A percentile compares a stretch with the other conserved stretches of the same genome.
Evolutionary conservation across 768 basidiomycete genomes (phyloP).

Genomic region (Calocybe indica): DNA sequence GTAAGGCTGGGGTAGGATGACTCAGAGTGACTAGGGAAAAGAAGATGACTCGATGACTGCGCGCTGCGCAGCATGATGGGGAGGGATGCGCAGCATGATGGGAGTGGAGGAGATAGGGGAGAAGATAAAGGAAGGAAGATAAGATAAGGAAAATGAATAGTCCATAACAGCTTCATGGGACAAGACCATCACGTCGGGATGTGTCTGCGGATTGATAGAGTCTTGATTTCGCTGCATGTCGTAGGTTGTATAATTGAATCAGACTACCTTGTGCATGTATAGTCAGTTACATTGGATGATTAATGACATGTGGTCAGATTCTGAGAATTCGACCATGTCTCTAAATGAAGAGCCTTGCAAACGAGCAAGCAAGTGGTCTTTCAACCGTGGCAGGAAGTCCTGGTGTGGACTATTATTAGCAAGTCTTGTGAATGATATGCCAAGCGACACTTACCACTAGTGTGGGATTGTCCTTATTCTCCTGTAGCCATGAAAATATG

Average conservation of each 20-base stretch:
- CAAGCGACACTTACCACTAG: background rate
- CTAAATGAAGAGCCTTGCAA: background rate
- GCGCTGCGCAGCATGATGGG: no score
- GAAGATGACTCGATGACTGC: no score
- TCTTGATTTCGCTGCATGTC: conserved; percentile 29
- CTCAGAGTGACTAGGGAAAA: no score
- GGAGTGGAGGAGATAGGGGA: no score
- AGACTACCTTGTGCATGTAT: conserved; percentile 23
- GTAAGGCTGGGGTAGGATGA: no score
- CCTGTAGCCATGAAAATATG: conserved; percentile 10
- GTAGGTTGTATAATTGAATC: conserved; percentile 34
- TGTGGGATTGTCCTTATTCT: background rate
- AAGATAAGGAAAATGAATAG: no score
- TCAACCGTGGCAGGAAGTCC: background rate
- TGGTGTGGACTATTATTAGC: background rate
- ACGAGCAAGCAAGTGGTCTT: background rate
- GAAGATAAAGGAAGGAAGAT: no score
- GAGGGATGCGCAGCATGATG: no score
- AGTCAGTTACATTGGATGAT: conserved; percentile 18
- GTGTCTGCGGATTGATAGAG: conserved; percentile 19
- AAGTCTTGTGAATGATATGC: no score
- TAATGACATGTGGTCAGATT: conserved; percentile 13
- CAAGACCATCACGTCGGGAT: conserved; percentile 21
- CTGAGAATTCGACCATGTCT: background rate
- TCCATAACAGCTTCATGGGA: conserved; percentile 8